Evolutionary conservation across 1,139 yeast species (phyloP).

Genomic region (Taphrina populina): DNA sequence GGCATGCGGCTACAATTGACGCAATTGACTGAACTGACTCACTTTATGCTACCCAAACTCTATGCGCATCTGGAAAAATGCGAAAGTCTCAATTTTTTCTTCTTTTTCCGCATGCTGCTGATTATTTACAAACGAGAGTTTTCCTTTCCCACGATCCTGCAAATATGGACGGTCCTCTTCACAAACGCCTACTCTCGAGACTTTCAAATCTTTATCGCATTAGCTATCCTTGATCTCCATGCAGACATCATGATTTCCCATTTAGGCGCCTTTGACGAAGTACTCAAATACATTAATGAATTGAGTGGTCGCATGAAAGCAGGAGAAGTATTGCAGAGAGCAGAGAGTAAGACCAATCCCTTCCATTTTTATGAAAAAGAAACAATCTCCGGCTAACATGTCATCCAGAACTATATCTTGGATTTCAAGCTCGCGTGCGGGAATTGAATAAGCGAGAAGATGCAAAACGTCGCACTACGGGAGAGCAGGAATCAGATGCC

Average conservation of each 20-base stretch:
- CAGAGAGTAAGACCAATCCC: slow-evolving; percentile 10
- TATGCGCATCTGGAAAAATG: slow-evolving; percentile 81
- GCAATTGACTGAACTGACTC: slow-evolving; percentile 76
- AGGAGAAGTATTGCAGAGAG: slow-evolving; percentile 22
- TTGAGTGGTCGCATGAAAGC: slow-evolving; percentile 44
- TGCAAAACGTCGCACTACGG: slow-evolving; percentile 2
- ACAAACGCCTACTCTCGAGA: slow-evolving; percentile 84
- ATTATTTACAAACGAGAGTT: slow-evolving; percentile 97
- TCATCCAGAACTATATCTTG: slow-evolving; percentile 15
- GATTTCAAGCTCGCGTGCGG: slow-evolving; percentile 27
- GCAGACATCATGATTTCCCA: slow-evolving; percentile 75
- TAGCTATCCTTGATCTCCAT: slow-evolving; percentile 83
- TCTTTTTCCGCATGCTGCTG: slow-evolving; percentile 88
- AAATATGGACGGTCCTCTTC: slow-evolving; percentile 91
- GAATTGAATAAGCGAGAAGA: slow-evolving; percentile 24
- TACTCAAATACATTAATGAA: slow-evolving; percentile 88
- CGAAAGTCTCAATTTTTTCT: slow-evolving; percentile 84
- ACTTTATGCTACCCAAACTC: slow-evolving; percentile 81
- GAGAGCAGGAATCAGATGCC: neutral
- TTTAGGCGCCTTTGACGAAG: slow-evolving; percentile 79
- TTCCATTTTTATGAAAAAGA: neutral
- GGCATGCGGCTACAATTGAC: slow-evolving; percentile 90
- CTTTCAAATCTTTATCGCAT: slow-evolving; percentile 79
- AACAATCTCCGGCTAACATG: neutral
- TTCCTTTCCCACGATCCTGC: slow-evolving; percentile 70